Evolutionary conservation across 2,329 filamentous ascomycete genomes (phyloP).

Genomic region (Lasiodiplodia hormozganensis): DNA sequence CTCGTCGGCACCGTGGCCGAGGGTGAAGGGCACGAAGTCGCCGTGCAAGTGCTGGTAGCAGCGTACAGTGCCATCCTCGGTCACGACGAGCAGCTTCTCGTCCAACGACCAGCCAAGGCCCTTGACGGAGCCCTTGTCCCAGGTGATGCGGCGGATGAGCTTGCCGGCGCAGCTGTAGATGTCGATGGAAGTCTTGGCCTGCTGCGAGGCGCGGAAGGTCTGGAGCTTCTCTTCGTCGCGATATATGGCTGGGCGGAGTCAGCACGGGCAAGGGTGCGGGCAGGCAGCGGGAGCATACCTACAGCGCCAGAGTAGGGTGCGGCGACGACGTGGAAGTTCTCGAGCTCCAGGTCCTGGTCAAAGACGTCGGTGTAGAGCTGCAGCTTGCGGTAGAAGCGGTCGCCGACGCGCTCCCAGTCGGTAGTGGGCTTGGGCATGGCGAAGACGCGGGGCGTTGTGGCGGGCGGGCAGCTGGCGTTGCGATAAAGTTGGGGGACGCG

Average conservation of each 20-base stretch:
- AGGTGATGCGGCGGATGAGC: slow-evolving; percentile 81
- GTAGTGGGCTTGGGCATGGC: slow-evolving; percentile 68
- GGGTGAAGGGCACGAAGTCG: slow-evolving; percentile 92
- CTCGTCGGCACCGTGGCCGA: slow-evolving; percentile 89
- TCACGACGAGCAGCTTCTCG: slow-evolving; percentile 87
- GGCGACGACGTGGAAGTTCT: slow-evolving; percentile 90
- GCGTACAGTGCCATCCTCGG: slow-evolving; percentile 86
- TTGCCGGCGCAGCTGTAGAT: slow-evolving; percentile 94
- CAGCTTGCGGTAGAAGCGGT: slow-evolving; percentile 93
- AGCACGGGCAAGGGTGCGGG: slow-evolving; percentile 30
- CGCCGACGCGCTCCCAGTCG: slow-evolving; percentile 93
- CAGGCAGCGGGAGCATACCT: slow-evolving; percentile 62
- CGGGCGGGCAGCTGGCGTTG: slow-evolving; percentile 2
- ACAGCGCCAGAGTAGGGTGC: slow-evolving; percentile 93
- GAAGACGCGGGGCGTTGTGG: slow-evolving; percentile 1
- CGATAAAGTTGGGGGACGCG: slow-evolving; percentile 26
- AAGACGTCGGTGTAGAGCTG: slow-evolving; percentile 94
- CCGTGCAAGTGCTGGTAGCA: slow-evolving; percentile 92
- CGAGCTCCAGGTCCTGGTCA: slow-evolving; percentile 89
- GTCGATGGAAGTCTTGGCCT: slow-evolving; percentile 84
- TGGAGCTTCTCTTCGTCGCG: slow-evolving; percentile 87
- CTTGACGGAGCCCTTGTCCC: slow-evolving; percentile 88
- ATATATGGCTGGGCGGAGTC: slow-evolving; percentile 67
- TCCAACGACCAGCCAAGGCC: slow-evolving; percentile 97
- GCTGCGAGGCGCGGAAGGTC: slow-evolving; percentile 74